These are phyloP conservation scores for Beauveria australis DNA, from an alignment of 2,329 filamentous ascomycete genomes.

Conservation along the genomic window DNA sequence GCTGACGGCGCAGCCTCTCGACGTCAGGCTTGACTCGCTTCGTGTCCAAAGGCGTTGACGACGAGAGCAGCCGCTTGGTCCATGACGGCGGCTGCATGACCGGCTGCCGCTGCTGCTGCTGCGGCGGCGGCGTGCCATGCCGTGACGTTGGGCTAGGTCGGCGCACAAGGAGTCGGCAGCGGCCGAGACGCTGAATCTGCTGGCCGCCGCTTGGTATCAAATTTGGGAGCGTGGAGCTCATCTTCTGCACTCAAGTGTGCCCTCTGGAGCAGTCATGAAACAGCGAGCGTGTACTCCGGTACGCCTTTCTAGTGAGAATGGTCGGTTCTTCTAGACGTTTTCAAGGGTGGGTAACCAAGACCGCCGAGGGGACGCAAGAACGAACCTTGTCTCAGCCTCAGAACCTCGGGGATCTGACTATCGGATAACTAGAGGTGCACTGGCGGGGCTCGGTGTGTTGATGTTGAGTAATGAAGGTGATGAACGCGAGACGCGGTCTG, in stretches of 20 bases:
- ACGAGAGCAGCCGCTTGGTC: background rate
- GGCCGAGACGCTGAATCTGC: background rate
- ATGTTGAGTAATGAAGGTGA: no score
- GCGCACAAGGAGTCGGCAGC: background rate
- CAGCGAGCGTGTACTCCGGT: no score
- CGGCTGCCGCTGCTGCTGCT: background rate
- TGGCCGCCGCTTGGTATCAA: background rate
- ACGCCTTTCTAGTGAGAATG: no score
- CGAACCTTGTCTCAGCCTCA: slow-evolving; percentile 3
- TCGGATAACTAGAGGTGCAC: background rate
- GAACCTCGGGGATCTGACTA: background rate
- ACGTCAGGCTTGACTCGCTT: slow-evolving; percentile 9
- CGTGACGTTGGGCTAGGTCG: background rate
- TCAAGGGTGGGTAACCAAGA: background rate
- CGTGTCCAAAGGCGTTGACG: background rate
- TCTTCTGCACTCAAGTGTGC: background rate
- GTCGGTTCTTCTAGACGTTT: background rate
- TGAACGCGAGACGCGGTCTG: background rate
- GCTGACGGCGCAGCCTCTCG: slow-evolving; percentile 19
- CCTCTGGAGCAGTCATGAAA: no score
- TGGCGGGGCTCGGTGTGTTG: no score
- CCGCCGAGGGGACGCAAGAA: background rate
- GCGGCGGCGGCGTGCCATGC: background rate
- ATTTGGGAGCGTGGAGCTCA: background rate
- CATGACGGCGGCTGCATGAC: background rate